Base-by-base conservation (phyloP, 2,329 filamentous ascomycete genomes). In the Colletotrichum filicis region DNA sequence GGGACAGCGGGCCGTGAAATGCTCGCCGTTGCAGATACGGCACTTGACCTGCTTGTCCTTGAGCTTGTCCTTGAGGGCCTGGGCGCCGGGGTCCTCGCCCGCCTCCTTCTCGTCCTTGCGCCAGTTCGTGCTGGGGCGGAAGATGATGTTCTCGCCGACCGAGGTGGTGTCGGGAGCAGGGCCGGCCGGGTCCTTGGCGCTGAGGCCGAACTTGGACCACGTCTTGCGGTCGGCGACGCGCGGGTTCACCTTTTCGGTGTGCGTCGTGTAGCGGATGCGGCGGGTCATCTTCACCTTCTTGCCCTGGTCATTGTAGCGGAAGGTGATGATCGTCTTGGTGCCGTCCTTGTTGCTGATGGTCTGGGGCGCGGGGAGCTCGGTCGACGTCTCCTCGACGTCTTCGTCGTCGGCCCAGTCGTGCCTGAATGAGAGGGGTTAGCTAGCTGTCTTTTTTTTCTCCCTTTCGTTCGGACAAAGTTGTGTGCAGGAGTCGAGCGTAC, bases 31-130 rank as follows among this genome's bases (percentile, higher is more conserved):
- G 88, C 97, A 99, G 83, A 99, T 98, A 90, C 97, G 94, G 86
- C 97, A 99, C 91, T 98, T 98, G 89, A 99, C 97, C 88, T 98
- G 97, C 91, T 98, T 98, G 88, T 98, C 95, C 91, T 97, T 97
- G 81, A 98, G 89, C 87, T 94, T 93, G 82, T 92, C 91, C 87
- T 94, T 94, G 86, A 93, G 90, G 79, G 88, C 89, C 85, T 93
- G 91, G 79, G 93, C 92, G 84, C 94, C 93, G 80, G 89, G 85
- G 79, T 92, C 91, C 81, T 91, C 90, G 86, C 91, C 90, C 86
- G 96, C 94, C 82, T 93, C 93, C 86, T 94, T 94, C 82, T 93
- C 92, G 77, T 94, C 94, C 81, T 94, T 92, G 88, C 95, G 96
- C 95, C 95, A 99, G 89, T 97, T 98, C 79, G 94, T 90, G 82